Evolutionary conservation across 2,329 filamentous ascomycete species (phyloP).

Genomic region (Fusarium compactum): DNA sequence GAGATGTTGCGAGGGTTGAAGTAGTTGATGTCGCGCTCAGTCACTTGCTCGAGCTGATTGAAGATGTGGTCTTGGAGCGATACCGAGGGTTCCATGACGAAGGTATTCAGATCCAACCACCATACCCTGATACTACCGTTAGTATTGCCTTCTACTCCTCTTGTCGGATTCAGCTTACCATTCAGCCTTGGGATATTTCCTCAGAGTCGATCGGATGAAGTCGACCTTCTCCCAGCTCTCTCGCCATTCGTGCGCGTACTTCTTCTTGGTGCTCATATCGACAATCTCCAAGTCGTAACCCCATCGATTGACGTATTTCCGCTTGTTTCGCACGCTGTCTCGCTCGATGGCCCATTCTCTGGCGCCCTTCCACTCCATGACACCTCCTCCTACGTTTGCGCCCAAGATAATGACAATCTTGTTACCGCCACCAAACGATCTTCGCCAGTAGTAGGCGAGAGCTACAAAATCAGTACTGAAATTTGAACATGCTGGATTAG

Average conservation of each 20-base stretch:
- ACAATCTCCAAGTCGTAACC: conserved; percentile 96
- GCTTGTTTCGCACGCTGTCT: conserved; percentile 96
- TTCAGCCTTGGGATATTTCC: conserved; percentile 94
- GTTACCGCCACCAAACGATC: conserved; percentile 82
- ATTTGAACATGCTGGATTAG: neutral
- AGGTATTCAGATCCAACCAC: conserved; percentile 98
- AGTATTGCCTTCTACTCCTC: conserved; percentile 14
- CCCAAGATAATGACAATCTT: conserved; percentile 95
- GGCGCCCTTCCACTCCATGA: conserved; percentile 99
- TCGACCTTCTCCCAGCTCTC: conserved; percentile 99
- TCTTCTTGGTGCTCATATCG: conserved; percentile 98
- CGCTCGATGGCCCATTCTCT: conserved; percentile 98
- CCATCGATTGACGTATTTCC: conserved; percentile 86
- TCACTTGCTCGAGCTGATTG: conserved; percentile 76
- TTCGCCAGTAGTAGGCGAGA: conserved; percentile 73
- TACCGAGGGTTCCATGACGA: conserved; percentile 95
- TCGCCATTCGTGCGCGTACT: conserved; percentile 98
- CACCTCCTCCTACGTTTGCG: conserved; percentile 93
- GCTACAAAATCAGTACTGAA: conserved; percentile 12
- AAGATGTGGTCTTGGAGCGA: conserved; percentile 94
- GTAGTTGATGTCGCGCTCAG: conserved; percentile 95
- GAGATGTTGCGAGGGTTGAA: conserved; percentile 96
- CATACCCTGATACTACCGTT: conserved; percentile 84
- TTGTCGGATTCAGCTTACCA: conserved; percentile 72
- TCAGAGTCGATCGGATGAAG: conserved; percentile 86